These are phyloP conservation scores for Plantago coronopus DNA, from an alignment of 305 asterid genomes.

Conservation along the genomic window DNA sequence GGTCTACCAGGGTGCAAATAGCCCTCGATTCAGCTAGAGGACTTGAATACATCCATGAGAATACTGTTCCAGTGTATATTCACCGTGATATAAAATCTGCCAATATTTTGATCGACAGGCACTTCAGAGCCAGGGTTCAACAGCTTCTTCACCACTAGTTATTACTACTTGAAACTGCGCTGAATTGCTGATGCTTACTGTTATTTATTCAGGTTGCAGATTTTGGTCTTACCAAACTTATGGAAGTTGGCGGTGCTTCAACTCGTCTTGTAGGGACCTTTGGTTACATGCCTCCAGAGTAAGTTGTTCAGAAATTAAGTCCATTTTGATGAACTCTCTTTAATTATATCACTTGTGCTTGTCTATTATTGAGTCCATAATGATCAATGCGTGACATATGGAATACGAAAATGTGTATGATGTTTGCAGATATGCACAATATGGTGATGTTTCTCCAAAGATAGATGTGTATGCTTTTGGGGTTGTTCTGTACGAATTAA, in stretches of 20 bases:
- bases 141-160: slow-evolving; percentile 1
- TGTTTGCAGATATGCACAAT: slow-evolving; percentile 62
- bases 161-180: neutral
- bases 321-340: neutral
- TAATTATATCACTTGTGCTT: too few species aligned
- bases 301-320: slow-evolving; percentile 17
- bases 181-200: slow-evolving; percentile 1
- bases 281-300: slow-evolving; percentile 95
- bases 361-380: too few species aligned
- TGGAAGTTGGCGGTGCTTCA: slow-evolving; percentile 68
- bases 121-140: slow-evolving; percentile 70
- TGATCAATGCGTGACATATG: neutral
- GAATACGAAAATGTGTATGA: neutral
- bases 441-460: slow-evolving; percentile 71
- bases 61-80: slow-evolving; percentile 80
- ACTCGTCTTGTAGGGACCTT: slow-evolving; percentile 82
- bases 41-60: slow-evolving; percentile 89
- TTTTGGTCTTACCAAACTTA: slow-evolving; percentile 80
- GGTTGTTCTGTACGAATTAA: slow-evolving; percentile 67
- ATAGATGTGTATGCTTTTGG: slow-evolving; percentile 83
- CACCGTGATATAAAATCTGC: slow-evolving; percentile 84
- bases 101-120: slow-evolving; percentile 67
- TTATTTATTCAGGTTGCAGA: slow-evolving; percentile 66
- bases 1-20: slow-evolving; percentile 76
- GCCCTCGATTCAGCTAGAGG: slow-evolving; percentile 96